phyloP scores from a whole-genome alignment of 371 early-diverging fungal species.

The Circinella umbellata region DNA sequence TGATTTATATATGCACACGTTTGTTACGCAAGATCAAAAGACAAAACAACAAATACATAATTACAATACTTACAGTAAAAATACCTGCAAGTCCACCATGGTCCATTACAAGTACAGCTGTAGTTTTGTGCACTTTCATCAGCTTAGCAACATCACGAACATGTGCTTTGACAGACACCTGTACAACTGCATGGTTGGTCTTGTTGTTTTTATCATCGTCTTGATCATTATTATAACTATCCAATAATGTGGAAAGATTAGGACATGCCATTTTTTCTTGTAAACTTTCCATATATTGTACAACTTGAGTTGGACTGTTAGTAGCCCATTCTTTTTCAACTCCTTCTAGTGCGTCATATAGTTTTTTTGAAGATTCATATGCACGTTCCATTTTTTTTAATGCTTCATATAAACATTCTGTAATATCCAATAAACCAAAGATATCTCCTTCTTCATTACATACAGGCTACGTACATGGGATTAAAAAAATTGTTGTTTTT shows the following conservation, averaged over 20 bases:
- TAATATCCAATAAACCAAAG: conserved; percentile 94
- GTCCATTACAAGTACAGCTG: conserved; percentile 86
- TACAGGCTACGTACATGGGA: conserved; percentile 72
- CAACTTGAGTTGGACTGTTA: conserved; percentile 36
- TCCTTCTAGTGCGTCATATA: conserved; percentile 92
- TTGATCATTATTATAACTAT: conserved; percentile 29
- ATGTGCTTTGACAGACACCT: conserved; percentile 77
- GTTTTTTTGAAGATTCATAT: conserved; percentile 84
- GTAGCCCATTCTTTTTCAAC: conserved; percentile 87
- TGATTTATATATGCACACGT: background rate
- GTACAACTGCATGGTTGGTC: conserved; percentile 44
- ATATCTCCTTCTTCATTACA: conserved; percentile 92
- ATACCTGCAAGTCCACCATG: conserved; percentile 83
- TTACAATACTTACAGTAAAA: conserved; percentile 73
- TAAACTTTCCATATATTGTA: conserved; percentile 58
- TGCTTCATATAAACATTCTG: conserved; percentile 94
- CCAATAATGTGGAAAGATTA: conserved; percentile 77
- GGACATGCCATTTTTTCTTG: conserved; percentile 84
- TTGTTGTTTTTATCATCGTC: background rate
- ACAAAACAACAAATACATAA: background rate
- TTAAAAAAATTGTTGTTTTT: background rate
- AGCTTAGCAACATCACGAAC: conserved; percentile 86
- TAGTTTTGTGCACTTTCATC: conserved; percentile 84
- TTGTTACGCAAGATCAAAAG: background rate
- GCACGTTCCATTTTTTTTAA: conserved; percentile 94